Conservation (phyloP, 768 basidiomycete genomes). For the Hemileccinum rubropunctum region DNA sequence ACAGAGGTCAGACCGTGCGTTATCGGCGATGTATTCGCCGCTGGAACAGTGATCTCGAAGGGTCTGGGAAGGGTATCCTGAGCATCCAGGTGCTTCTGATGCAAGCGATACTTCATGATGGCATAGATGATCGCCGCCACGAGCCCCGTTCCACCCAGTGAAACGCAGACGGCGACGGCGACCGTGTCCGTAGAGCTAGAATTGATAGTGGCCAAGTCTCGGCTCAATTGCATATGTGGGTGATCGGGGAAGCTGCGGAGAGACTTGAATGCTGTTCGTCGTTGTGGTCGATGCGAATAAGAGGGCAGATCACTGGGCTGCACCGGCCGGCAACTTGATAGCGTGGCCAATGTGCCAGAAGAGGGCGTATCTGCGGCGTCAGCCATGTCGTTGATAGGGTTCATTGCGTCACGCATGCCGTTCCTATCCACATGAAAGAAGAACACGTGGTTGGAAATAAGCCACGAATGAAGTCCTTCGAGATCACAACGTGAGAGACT, state of each 20-base stretch:
- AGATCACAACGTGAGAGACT: slow-evolving; percentile 23
- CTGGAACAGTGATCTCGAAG: slow-evolving; percentile 14
- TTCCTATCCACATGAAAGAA: slow-evolving; percentile 28
- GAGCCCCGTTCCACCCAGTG: slow-evolving; percentile 21
- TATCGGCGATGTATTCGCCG: background rate
- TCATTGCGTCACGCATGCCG: slow-evolving; percentile 32
- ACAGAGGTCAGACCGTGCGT: background rate
- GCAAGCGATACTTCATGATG: slow-evolving; percentile 19
- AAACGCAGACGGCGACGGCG: slow-evolving; percentile 19
- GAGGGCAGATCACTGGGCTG: background rate
- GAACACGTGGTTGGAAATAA: slow-evolving; percentile 1
- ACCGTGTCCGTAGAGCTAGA: slow-evolving; percentile 5
- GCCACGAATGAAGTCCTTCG: background rate
- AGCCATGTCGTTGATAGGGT: slow-evolving; percentile 1
- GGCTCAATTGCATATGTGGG: slow-evolving; percentile 4
- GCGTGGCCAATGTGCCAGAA: background rate
- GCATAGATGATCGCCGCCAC: slow-evolving; percentile 10
- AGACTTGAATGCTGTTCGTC: background rate
- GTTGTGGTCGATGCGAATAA: background rate
- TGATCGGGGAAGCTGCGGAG: background rate
- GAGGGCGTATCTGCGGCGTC: slow-evolving; percentile 4
- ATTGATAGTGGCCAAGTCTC: background rate
- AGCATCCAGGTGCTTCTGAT: slow-evolving; percentile 7
- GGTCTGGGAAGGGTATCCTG: slow-evolving; percentile 30
- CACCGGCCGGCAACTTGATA: slow-evolving; percentile 12